These are phyloP conservation scores for Vitis hybrid DNA, from an alignment of 177 flowering plant genomes.

Conservation along the genomic window DNA sequence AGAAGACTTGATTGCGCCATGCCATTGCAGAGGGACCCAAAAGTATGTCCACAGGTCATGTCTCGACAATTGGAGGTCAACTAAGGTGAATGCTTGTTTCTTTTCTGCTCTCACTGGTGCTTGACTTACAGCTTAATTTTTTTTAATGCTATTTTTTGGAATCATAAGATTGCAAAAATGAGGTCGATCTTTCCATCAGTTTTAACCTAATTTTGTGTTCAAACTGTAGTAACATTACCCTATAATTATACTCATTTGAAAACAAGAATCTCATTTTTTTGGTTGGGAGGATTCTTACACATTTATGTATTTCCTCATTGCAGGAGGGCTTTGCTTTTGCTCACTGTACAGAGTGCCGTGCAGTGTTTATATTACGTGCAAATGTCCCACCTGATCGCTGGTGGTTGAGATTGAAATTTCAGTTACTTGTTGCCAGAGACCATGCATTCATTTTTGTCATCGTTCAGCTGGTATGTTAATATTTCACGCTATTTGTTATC, in stretches of 20 bases:
- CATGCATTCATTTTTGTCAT: constrained; percentile 83
- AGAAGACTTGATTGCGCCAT: constrained; percentile 93
- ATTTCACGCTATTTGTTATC: background rate
- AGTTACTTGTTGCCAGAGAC: constrained; percentile 94
- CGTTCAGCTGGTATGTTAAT: constrained; percentile 81
- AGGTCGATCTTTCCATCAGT: background rate
- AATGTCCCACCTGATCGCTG: constrained; percentile 94
- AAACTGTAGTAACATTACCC: background rate
- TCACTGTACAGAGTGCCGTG: constrained; percentile 98
- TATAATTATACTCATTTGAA: background rate
- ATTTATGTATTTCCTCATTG: constrained; percentile 7
- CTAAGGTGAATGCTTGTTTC: constrained; percentile 58
- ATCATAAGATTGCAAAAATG: background rate
- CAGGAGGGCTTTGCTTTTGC: constrained; percentile 99
- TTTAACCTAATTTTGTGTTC: background rate
- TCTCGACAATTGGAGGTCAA: constrained; percentile 97
- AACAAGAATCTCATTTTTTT: background rate
- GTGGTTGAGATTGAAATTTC: constrained; percentile 98
- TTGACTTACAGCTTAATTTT: background rate
- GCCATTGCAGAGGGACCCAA: constrained; percentile 95
- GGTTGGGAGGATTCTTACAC: background rate
- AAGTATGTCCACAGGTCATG: constrained; percentile 96
- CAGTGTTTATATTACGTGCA: constrained; percentile 83
- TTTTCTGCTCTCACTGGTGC: background rate
- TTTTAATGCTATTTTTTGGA: background rate